Percentiles rank a stretch among this genome's conserved stretches.
Conservation (phyloP, 805 yeast species). For the Saccharomycopsis oosterbeekiorum region DNA sequence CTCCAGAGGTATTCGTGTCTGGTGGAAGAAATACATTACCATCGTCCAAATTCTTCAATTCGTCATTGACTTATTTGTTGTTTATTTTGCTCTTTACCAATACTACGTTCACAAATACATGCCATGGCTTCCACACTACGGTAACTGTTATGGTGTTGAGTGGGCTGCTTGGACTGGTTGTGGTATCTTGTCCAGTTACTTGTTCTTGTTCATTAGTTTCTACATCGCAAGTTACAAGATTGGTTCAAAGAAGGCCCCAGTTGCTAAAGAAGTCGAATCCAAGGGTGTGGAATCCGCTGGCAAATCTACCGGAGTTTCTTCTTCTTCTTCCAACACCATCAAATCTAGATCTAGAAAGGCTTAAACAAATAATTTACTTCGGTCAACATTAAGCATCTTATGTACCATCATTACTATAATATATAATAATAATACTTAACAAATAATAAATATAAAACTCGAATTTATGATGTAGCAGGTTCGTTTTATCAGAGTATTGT, state of each 20-base stretch:
- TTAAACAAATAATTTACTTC: not conserved
- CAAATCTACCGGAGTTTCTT: conserved; percentile 19
- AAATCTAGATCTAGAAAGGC: conserved; percentile 18
- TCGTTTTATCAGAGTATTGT: no score
- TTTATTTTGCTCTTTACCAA: conserved; percentile 81
- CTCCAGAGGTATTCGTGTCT: conserved; percentile 86
- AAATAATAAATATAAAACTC: not conserved
- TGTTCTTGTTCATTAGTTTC: conserved; percentile 84
- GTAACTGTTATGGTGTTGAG: conserved; percentile 87
- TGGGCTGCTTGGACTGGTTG: conserved; percentile 90
- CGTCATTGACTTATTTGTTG: conserved; percentile 77
- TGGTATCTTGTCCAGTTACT: conserved; percentile 75
- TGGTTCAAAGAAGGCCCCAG: conserved; percentile 24
- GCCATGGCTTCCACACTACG: conserved; percentile 58
- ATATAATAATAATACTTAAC: not conserved
- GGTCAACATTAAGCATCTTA: not conserved
- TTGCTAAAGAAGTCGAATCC: conserved; percentile 16
- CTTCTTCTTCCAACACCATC: conserved; percentile 1
- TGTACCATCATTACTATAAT: not conserved
- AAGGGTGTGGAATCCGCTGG: conserved; percentile 17
- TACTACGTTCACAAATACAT: conserved; percentile 51
- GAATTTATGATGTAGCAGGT: no score
- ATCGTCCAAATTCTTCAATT: conserved; percentile 92
- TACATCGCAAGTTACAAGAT: conserved; percentile 74
- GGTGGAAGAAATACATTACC: conserved; percentile 99